A percentile compares a stretch with the other conserved stretches of the same genome.
These are phyloP conservation scores for Populus hybrid DNA, from an alignment of 441 rosid species.

Conservation along the genomic window DNA sequence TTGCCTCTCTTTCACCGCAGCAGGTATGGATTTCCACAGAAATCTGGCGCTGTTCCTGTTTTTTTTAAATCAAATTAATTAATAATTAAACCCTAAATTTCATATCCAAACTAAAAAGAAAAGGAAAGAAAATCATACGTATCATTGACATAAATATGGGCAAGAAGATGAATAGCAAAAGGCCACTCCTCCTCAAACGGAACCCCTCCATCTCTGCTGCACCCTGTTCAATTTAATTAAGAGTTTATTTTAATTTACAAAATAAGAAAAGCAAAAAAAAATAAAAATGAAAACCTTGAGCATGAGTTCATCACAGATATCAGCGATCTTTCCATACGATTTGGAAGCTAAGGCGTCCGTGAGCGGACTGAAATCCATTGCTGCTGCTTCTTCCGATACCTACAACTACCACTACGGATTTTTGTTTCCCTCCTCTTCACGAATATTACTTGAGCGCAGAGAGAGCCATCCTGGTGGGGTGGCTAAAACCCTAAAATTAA, in stretches of 20 bases:
- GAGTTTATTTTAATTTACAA: neutral
- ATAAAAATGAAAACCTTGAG: conserved; percentile 46
- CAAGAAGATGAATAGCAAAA: conserved; percentile 78
- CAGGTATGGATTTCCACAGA: conserved; percentile 83
- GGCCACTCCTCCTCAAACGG: conserved; percentile 87
- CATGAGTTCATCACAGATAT: conserved; percentile 76
- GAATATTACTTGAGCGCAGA: neutral
- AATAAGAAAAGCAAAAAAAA: neutral
- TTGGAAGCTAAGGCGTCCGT: conserved; percentile 48
- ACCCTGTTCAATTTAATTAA: conserved; percentile 36
- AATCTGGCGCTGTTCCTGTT: conserved; percentile 84
- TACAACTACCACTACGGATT: neutral
- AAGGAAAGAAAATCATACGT: conserved; percentile 38
- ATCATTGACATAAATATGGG: conserved; percentile 64
- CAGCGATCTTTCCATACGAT: conserved; percentile 66
- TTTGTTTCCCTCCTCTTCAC: neutral
- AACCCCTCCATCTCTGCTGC: conserved; percentile 63
- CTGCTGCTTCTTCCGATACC: neutral
- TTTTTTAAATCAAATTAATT: conserved; percentile 2
- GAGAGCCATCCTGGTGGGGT: too few relatives aligned
- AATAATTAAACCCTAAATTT: neutral
- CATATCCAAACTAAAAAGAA: neutral
- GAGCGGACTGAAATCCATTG: conserved; percentile 47
- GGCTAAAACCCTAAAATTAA: neutral
- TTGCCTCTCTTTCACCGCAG: conserved; percentile 57